Evolutionary conservation across 306 rosid species (phyloP).

Genomic region (Prunus kanzakura): DNA sequence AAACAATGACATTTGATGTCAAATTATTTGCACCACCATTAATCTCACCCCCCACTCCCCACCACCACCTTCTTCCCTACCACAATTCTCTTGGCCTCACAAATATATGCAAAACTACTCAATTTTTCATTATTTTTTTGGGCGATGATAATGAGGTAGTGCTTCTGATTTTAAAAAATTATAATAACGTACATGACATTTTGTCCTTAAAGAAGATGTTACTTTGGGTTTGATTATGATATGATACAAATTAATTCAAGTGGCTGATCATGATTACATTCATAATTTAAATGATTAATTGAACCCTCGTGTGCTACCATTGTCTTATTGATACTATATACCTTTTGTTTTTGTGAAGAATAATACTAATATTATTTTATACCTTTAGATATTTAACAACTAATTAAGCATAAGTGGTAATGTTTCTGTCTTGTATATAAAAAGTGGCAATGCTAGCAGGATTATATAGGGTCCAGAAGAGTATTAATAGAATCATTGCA

Average conservation of each 20-base stretch:
- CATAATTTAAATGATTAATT: background rate
- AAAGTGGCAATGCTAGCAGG: background rate
- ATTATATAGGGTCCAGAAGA: too few relatives aligned
- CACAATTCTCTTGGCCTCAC: constrained; percentile 29
- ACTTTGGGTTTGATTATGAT: background rate
- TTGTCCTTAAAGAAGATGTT: background rate
- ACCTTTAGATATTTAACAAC: background rate
- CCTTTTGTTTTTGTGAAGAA: background rate
- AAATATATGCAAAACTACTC: background rate
- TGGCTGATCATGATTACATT: background rate
- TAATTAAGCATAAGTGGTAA: background rate
- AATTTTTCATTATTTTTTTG: background rate
- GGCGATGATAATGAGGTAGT: constrained; percentile 1
- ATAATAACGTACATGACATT: background rate
- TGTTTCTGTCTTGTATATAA: background rate
- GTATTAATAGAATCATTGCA: too few relatives aligned
- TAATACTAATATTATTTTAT: background rate
- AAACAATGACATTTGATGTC: constrained; percentile 18
- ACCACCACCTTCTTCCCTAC: constrained; percentile 37
- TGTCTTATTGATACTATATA: background rate
- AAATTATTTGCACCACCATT: constrained; percentile 48
- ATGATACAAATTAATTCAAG: background rate
- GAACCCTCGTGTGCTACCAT: background rate
- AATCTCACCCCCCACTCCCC: constrained; percentile 32
- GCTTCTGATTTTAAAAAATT: background rate